Evolutionary conservation across 805 yeast genomes (phyloP), one percentile per base, ranked within the genome.

Genomic region (Wickerhamiella occidentalis): DNA sequence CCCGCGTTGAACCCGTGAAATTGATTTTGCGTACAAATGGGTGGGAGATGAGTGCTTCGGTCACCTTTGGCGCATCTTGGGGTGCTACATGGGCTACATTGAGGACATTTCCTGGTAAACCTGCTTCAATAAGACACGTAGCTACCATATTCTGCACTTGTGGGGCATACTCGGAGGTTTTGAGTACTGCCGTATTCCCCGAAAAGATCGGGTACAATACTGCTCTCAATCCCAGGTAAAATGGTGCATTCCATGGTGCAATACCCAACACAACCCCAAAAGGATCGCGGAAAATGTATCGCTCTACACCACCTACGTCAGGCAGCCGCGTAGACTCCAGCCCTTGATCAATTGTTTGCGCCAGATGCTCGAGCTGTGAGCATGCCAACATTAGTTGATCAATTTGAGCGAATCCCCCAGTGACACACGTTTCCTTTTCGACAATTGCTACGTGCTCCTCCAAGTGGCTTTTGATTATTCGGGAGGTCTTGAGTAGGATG

Each of bases 211-310:
- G 40, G 23, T 36, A 36, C 40, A 36, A 36, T 6, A 36, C 40
- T 3, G 40, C 40, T 17, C 40, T 8, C 6, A 36, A 21, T 4
- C 40, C 40, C 12, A 36, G 40, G 21, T 36, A 36, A 19, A 36
- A 36, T 13, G 40, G 40, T 12, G 40, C 40, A 21, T 36, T 36
- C 40, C 40, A 36, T 13, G 40, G 40, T 17, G 40, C 40, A 36
- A 36, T 36, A 19, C 40, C 40, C 21, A 36, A 17, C 6, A 36
- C 40, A 8, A 36, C 40, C 18, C 40, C 40, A 17, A 8, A 36
- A 19, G 40, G 40, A 5, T 36, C 40, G 23, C 23, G 21, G 13
- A 6, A 15, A 6, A 36, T 36, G 13, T 13, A 36, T 21, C 40
- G 40, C 23, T 36, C 23, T 12, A 19, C 21, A 17, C 21, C 21